Conservation (phyloP, 2,329 filamentous ascomycete genomes). For the Hymenoscyphus fructigenus region DNA sequence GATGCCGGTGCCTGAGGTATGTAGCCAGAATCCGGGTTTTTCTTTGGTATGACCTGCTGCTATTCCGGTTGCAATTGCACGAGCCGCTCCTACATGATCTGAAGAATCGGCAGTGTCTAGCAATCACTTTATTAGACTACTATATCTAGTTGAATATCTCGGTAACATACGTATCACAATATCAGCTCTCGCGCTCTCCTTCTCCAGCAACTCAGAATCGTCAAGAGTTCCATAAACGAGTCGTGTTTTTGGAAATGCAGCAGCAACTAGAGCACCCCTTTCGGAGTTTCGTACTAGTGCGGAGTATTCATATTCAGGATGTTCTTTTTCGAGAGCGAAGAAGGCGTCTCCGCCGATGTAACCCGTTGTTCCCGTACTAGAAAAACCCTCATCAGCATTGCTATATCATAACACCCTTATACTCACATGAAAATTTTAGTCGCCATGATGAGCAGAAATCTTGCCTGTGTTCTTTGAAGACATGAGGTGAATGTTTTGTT, state of each 20-base stretch:
- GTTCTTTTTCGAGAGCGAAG: constrained; percentile 43
- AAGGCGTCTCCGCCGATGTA: constrained; percentile 48
- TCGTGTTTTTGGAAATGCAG: constrained; percentile 46
- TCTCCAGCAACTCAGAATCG: constrained; percentile 42
- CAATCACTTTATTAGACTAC: background rate
- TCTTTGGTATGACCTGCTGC: constrained; percentile 45
- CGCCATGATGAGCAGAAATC: constrained; percentile 15
- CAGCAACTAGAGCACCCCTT: constrained; percentile 46
- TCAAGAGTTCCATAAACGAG: constrained; percentile 54
- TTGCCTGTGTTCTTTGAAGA: background rate
- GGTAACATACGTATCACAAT: constrained; percentile 44
- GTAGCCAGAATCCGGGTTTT: constrained; percentile 49
- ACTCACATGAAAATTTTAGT: constrained; percentile 32
- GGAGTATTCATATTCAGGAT: constrained; percentile 50
- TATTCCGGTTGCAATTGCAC: constrained; percentile 47
- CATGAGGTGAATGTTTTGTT: background rate
- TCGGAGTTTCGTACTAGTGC: constrained; percentile 49
- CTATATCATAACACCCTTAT: background rate
- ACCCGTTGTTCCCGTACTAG: constrained; percentile 38
- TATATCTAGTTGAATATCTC: background rate
- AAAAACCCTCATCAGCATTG: constrained; percentile 3
- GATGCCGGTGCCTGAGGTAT: constrained; percentile 57
- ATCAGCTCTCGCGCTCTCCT: constrained; percentile 47
- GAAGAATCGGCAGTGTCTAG: constrained; percentile 43
- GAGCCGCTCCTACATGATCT: constrained; percentile 45